Conservation (phyloP, 768 basidiomycete genomes). For the Austroboletus festivus region DNA sequence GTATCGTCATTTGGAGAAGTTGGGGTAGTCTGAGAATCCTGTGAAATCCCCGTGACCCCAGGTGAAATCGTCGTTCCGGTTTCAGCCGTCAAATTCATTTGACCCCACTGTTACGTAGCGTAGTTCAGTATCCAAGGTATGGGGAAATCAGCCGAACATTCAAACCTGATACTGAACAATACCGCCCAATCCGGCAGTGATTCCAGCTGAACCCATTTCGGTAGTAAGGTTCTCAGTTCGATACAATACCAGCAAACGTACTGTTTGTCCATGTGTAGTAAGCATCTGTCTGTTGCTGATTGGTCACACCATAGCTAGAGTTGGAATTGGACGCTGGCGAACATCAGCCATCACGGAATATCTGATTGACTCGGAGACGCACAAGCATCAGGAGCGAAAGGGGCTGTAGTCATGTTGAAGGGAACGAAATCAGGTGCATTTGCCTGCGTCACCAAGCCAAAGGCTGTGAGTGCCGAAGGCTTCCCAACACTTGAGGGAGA, state of each 20-base stretch:
- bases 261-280: slow-evolving; percentile 54
- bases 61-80: slow-evolving; percentile 45
- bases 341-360: background rate
- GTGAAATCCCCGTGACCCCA: slow-evolving; percentile 26
- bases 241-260: slow-evolving; percentile 23
- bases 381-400: slow-evolving; percentile 37
- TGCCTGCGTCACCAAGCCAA: slow-evolving; percentile 60
- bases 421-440: slow-evolving; percentile 57
- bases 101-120: slow-evolving; percentile 48
- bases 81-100: slow-evolving; percentile 44
- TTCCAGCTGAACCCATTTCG: slow-evolving; percentile 33
- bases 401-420: slow-evolving; percentile 50
- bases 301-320: slow-evolving; percentile 49
- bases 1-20: slow-evolving; percentile 29
- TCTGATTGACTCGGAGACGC: slow-evolving; percentile 6
- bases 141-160: background rate
- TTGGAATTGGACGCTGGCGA: slow-evolving; percentile 15
- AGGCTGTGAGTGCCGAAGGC: slow-evolving; percentile 50
- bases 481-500: slow-evolving; percentile 45
- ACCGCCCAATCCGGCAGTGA: slow-evolving; percentile 34
- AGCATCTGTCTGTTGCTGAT: slow-evolving; percentile 48
- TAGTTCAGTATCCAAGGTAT: slow-evolving; percentile 9
- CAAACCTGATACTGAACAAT: slow-evolving; percentile 32
- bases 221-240: slow-evolving; percentile 3
- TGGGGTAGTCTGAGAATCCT: slow-evolving; percentile 32